Conservation (phyloP, 2,329 filamentous ascomycete genomes). For the Clathrospora elynae region DNA sequence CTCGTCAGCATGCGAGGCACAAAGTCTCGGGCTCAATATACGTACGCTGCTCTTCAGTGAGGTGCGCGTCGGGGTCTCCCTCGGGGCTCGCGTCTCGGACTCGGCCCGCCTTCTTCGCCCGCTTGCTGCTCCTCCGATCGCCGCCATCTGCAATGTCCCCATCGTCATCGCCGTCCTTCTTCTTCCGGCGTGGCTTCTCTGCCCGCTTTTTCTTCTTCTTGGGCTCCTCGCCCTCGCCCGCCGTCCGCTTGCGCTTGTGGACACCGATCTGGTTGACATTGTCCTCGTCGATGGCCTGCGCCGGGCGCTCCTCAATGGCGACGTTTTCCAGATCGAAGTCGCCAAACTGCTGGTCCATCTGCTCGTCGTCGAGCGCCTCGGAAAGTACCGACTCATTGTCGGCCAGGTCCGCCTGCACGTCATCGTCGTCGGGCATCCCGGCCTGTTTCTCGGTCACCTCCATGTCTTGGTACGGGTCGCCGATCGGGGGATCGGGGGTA, state of each 20-base stretch:
- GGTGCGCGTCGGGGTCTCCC: constrained; percentile 73
- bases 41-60: constrained; percentile 82
- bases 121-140: constrained; percentile 59
- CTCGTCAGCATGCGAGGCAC: constrained; percentile 18
- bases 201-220: constrained; percentile 72
- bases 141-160: constrained; percentile 60
- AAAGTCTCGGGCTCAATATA: constrained; percentile 23
- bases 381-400: constrained; percentile 67
- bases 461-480: constrained; percentile 52
- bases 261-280: constrained; percentile 66
- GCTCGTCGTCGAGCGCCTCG: constrained; percentile 65
- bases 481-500: constrained; percentile 51
- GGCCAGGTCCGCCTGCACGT: constrained; percentile 53
- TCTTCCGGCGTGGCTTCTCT: constrained; percentile 59
- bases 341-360: constrained; percentile 60
- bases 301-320: constrained; percentile 64
- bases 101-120: constrained; percentile 50
- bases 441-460: constrained; percentile 51
- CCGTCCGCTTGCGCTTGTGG: constrained; percentile 68
- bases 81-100: constrained; percentile 52
- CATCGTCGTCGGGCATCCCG: constrained; percentile 46
- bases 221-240: constrained; percentile 62
- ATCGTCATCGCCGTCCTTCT: constrained; percentile 53
- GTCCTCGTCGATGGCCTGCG: constrained; percentile 64
- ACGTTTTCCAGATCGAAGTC: constrained; percentile 67